Evolutionary conservation across 2,329 filamentous ascomycete genomes (phyloP).

Genomic region (Thelonectria blattea): DNA sequence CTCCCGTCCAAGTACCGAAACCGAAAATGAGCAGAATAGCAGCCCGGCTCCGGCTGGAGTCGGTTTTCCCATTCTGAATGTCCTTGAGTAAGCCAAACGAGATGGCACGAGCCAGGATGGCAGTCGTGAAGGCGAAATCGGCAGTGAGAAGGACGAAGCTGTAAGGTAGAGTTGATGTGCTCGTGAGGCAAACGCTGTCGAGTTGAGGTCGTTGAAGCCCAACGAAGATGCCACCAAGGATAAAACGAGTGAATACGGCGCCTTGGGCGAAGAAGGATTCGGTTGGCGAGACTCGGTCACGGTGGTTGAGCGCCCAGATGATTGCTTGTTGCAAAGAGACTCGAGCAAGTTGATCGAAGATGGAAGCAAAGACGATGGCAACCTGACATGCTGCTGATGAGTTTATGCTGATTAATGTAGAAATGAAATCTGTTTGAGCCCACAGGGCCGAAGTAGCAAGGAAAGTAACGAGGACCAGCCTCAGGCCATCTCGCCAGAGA

Average conservation of each 20-base stretch:
- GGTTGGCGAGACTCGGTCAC: conserved; percentile 45
- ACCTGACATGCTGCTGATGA: conserved; percentile 57
- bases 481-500: conserved; percentile 63
- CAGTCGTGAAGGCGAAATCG: conserved; percentile 53
- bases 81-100: conserved; percentile 45
- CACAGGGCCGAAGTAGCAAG: conserved; percentile 58
- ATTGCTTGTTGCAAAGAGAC: conserved; percentile 60
- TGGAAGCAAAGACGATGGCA: conserved; percentile 56
- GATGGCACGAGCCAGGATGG: conserved; percentile 51
- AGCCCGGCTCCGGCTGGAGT: conserved; percentile 45
- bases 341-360: conserved; percentile 64
- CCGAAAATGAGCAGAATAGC: conserved; percentile 51
- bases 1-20: conserved; percentile 60
- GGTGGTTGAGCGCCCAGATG: conserved; percentile 55
- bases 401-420: conserved; percentile 53
- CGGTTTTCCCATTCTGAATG: conserved; percentile 36
- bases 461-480: conserved; percentile 67
- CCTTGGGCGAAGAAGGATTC: conserved; percentile 51
- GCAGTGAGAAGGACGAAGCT: conserved; percentile 52
- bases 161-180: conserved; percentile 51
- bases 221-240: conserved; percentile 60
- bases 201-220: conserved; percentile 61
- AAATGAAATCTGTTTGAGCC: conserved; percentile 59
- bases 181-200: conserved; percentile 58
- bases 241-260: conserved; percentile 54